Evolutionary conservation across 106 monocot species (phyloP).

Genomic region (Allium cepa): DNA sequence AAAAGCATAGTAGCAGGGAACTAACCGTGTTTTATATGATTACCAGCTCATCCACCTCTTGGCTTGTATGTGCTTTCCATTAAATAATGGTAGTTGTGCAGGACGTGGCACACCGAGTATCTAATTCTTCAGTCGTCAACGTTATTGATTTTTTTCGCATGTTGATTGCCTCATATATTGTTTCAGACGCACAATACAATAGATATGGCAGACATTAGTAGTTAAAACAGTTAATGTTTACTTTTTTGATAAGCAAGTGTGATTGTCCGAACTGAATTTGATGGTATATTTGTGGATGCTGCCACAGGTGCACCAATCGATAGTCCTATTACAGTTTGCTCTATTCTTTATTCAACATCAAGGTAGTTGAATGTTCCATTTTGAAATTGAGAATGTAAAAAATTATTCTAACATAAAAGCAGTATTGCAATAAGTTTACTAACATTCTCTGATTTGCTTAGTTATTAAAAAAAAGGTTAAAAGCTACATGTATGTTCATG

Average conservation of each 20-base stretch:
- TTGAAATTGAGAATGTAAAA: constrained; percentile 1
- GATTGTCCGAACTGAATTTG: constrained; percentile 27
- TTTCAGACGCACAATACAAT: too few relatives aligned
- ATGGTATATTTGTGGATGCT: constrained; percentile 51
- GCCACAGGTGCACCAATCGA: constrained; percentile 70
- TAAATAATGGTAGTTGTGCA: too few relatives aligned
- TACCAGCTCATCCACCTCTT: too few relatives aligned
- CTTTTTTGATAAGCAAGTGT: constrained; percentile 62
- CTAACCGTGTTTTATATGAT: too few relatives aligned
- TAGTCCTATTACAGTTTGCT: constrained; percentile 33
- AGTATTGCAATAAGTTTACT: neutral
- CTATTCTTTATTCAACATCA: constrained; percentile 8
- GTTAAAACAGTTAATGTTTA: too few relatives aligned
- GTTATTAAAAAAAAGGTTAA: neutral
- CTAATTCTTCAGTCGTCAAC: too few relatives aligned
- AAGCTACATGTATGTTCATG: neutral
- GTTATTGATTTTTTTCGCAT: too few relatives aligned
- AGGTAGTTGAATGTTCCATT: constrained; percentile 40
- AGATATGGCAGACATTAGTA: too few relatives aligned
- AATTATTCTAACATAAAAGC: neutral
- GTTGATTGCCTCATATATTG: too few relatives aligned
- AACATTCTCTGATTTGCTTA: neutral
- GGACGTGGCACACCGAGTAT: too few relatives aligned
- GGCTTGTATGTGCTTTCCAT: too few relatives aligned
- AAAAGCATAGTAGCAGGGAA: too few relatives aligned